Evolutionary conservation across 768 basidiomycete genomes (phyloP), one percentile per base, ranked within the genome.

Genomic region (Rhodotorula toruloides): DNA sequence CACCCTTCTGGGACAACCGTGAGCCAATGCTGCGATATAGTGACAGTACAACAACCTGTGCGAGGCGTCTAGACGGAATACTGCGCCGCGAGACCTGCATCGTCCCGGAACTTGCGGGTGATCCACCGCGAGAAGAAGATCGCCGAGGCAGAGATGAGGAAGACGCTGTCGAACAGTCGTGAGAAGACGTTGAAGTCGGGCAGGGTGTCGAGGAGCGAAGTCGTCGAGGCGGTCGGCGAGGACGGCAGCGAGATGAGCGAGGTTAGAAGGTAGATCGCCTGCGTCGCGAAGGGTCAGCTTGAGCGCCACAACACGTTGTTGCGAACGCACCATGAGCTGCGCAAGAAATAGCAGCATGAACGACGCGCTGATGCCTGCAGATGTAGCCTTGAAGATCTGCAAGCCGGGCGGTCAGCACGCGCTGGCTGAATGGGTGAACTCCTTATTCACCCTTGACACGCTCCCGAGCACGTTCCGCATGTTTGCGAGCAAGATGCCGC

Each of bases 271-370:
- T 75, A 75, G 39, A 74, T 66, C 25, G 73, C 71, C 74, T 74
- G 69, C 29, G 22, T 4, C n/a, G 29, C n/a, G 27, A 32, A 19
- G 5, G 58, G 46, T 29, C 12, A 12, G 36, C 11, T 36, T 57
- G 2, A 53, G 42, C 31, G 22, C 6, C 13, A 2, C 8, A 34
- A 46, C 4, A 17, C 8, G 1, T 3, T n/a, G 11, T 17, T 16
- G 13, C 3, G 31, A 9, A 43, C 73, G 32, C 17, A 74, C 74
- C 74, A 75, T 72, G n/a, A 75, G 69, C 42, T 75, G 71, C 16
- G 74, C 66, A 29, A 75, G 69, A 56, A 73, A 75, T 27, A 75
- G 70, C 3, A 75, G 52, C 74, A 75, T 75, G 69, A 75, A 75
- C 1, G 74, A 75, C 0, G 74, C 69, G 56, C 71, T 72, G 49